Conservation (phyloP, 164 flowering plant species). For the Litsea cubeba region DNA sequence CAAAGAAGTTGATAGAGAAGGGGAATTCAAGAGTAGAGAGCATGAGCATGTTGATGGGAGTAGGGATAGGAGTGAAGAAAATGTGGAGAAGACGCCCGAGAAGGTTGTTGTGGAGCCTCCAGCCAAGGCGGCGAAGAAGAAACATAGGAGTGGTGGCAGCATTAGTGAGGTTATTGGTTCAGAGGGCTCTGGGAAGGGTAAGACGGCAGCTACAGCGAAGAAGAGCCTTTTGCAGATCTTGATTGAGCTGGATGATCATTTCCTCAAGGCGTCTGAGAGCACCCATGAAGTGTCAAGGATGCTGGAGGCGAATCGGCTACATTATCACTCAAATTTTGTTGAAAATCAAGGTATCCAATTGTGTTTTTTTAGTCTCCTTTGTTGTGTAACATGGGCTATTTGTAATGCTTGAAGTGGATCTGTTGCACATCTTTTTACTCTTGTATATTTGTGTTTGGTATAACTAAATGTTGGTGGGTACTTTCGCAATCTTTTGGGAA, state of each 20-base stretch:
- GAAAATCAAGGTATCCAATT: slow-evolving; percentile 61
- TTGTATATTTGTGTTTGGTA: too few species aligned
- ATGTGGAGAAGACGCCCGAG: slow-evolving; percentile 37
- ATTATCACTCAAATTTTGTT: slow-evolving; percentile 90
- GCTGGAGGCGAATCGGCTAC: slow-evolving; percentile 86
- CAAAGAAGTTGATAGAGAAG: slow-evolving; percentile 6
- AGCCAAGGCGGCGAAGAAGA: slow-evolving; percentile 8
- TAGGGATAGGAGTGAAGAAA: neutral
- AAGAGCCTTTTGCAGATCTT: slow-evolving; percentile 52
- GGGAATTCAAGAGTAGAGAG: slow-evolving; percentile 7
- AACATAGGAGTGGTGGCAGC: slow-evolving; percentile 10
- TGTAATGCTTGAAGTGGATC: neutral
- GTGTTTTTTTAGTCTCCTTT: neutral
- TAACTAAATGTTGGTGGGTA: too few species aligned
- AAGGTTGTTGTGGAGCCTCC: slow-evolving; percentile 30
- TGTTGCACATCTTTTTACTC: too few species aligned
- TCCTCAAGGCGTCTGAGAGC: slow-evolving; percentile 73
- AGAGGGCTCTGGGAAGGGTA: slow-evolving; percentile 26
- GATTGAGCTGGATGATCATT: slow-evolving; percentile 64
- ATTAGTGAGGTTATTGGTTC: slow-evolving; percentile 34
- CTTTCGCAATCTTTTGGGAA: too few species aligned
- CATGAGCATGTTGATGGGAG: slow-evolving; percentile 4
- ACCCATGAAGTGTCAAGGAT: slow-evolving; percentile 81
- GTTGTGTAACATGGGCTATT: neutral
- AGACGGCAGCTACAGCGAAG: slow-evolving; percentile 11